Conservation (phyloP, 169 alveolate species). For the Plasmodium billcollinsi region DNA sequence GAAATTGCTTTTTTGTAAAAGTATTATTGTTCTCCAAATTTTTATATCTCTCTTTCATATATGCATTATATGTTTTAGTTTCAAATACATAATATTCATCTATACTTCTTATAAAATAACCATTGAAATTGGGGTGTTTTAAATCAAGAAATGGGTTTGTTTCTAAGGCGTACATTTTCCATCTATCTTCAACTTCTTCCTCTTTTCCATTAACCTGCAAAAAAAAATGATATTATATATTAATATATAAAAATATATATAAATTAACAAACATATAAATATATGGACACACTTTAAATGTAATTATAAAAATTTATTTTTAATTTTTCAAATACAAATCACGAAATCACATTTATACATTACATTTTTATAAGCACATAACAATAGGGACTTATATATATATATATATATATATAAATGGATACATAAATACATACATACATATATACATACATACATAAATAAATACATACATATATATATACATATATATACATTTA, state of each 20-base stretch:
- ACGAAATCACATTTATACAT: too few relatives aligned
- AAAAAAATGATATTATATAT: background rate
- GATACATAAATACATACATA: too few relatives aligned
- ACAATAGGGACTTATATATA: background rate
- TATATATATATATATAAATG: background rate
- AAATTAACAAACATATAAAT: background rate
- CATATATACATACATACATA: background rate
- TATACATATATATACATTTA: background rate
- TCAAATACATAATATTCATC: conserved; percentile 73
- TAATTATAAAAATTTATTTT: too few relatives aligned
- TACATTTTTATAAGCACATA: too few relatives aligned
- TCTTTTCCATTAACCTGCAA: conserved; percentile 4
- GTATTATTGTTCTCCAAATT: conserved; percentile 24
- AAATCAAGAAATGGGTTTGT: conserved; percentile 73
- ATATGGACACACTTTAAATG: background rate
- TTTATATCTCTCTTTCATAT: conserved; percentile 65
- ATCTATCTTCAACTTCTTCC: conserved; percentile 41
- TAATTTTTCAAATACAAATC: too few relatives aligned
- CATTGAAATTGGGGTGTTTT: conserved; percentile 64
- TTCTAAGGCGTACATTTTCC: conserved; percentile 53
- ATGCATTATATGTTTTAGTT: conserved; percentile 55
- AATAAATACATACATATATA: background rate
- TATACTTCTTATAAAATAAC: conserved; percentile 54
- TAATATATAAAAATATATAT: background rate
- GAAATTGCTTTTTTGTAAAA: conserved; percentile 31